A percentile compares a stretch with the other conserved stretches of the same genome.
phyloP scores from a whole-genome alignment of 2,329 filamentous ascomycete species.

The Trichothecium roseum region DNA sequence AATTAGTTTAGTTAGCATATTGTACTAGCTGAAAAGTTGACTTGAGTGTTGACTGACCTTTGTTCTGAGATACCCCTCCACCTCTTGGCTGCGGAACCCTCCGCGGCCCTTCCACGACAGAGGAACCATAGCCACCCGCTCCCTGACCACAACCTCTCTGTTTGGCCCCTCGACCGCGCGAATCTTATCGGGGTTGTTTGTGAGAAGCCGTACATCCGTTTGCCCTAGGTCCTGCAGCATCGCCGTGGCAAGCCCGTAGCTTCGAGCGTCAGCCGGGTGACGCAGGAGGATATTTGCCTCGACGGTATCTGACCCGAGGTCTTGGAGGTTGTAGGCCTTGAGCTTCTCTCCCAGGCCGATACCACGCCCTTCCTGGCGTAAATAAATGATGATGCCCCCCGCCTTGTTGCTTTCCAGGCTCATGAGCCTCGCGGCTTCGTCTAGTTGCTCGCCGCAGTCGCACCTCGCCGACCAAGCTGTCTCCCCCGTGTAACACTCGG shows the following conservation, averaged over 20 bases:
- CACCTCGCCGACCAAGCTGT: slow-evolving; percentile 97
- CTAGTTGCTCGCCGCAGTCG: slow-evolving; percentile 94
- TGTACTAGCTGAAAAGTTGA: not conserved
- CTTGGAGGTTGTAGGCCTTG: slow-evolving; percentile 96
- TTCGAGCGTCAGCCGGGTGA: slow-evolving; percentile 88
- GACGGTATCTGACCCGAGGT: slow-evolving; percentile 93
- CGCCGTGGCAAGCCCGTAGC: slow-evolving; percentile 91
- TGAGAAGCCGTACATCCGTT: slow-evolving; percentile 68
- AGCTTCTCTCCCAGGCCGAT: slow-evolving; percentile 93
- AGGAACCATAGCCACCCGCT: slow-evolving; percentile 91
- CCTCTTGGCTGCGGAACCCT: slow-evolving; percentile 78
- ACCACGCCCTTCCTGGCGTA: slow-evolving; percentile 90
- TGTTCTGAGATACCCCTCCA: slow-evolving; percentile 87
- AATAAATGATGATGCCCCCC: slow-evolving; percentile 88
- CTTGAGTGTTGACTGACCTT: slow-evolving; percentile 55
- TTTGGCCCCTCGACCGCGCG: slow-evolving; percentile 86
- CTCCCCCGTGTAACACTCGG: slow-evolving; percentile 96
- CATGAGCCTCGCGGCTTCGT: slow-evolving; percentile 93
- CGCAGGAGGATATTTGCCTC: slow-evolving; percentile 86
- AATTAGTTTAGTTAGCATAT: slow-evolving; percentile 11
- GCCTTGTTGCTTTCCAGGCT: slow-evolving; percentile 51
- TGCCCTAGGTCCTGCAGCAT: slow-evolving; percentile 84
- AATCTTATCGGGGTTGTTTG: slow-evolving; percentile 97
- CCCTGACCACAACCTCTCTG: slow-evolving; percentile 75
- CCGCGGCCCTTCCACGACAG: slow-evolving; percentile 81